These are phyloP conservation scores for Paralagenidium karlingii DNA, from an alignment of 352 stramenopile species.

Conservation along the genomic window DNA sequence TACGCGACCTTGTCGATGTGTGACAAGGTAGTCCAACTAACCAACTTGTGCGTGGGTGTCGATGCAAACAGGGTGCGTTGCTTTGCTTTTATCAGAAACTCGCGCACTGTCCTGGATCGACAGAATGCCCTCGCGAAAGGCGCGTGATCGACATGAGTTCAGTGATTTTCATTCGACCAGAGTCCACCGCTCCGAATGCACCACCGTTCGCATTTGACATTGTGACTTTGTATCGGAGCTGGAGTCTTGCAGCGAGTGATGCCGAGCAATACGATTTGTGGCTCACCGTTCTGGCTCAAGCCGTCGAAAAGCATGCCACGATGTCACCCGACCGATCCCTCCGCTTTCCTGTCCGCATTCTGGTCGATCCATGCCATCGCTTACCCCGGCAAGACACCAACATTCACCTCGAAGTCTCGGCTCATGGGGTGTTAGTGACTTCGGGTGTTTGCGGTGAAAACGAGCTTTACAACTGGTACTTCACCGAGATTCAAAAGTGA, in stretches of 20 bases:
- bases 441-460: constrained; percentile 24
- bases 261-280: constrained; percentile 38
- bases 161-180: constrained; percentile 47
- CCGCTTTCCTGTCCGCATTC: constrained; percentile 31
- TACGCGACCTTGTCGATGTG: too few species aligned
- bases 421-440: constrained; percentile 38
- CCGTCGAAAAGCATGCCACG: constrained; percentile 38
- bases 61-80: too few species aligned
- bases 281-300: constrained; percentile 35
- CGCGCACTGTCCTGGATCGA: constrained; percentile 36
- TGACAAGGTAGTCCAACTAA: too few species aligned
- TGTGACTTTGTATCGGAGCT: constrained; percentile 59
- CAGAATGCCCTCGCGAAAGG: constrained; percentile 32
- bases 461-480: constrained; percentile 59
- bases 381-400: constrained; percentile 22
- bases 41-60: too few species aligned
- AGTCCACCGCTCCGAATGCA: constrained; percentile 14
- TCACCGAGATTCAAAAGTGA: constrained; percentile 69
- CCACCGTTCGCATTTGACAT: constrained; percentile 42
- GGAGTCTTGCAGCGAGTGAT: constrained; percentile 44
- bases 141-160: constrained; percentile 52
- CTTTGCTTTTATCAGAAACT: constrained; percentile 69
- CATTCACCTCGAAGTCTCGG: constrained; percentile 45
- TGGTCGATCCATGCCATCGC: constrained; percentile 13
- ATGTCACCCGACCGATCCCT: constrained; percentile 32